Percentiles rank a stretch among this genome's conserved stretches.
These are phyloP conservation scores for Primulina huaijiensis DNA, from an alignment of 257 asterid species.

Conservation along the genomic window DNA sequence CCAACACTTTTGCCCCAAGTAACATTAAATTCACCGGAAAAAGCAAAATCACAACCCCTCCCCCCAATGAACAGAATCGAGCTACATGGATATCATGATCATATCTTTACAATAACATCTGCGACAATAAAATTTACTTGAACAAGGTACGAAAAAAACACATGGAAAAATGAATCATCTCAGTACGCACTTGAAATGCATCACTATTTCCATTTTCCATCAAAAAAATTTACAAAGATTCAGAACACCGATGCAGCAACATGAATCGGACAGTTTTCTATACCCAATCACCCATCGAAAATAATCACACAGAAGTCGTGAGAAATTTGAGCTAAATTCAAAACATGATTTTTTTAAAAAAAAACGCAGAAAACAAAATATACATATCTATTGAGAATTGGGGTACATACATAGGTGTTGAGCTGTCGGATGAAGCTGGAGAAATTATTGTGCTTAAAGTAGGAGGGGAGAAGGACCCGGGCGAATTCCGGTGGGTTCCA, in stretches of 20 bases:
- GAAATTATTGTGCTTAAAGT: slow-evolving; percentile 85
- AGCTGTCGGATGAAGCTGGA: slow-evolving; percentile 97
- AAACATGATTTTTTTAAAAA: too few species aligned
- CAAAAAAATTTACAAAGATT: too few species aligned
- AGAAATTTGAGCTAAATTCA: background rate
- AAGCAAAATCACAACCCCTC: background rate
- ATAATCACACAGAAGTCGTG: background rate
- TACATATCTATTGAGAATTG: background rate
- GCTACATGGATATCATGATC: background rate
- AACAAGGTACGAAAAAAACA: too few species aligned
- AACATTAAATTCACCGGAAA: too few species aligned
- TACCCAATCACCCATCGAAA: background rate
- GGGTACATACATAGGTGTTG: slow-evolving; percentile 70
- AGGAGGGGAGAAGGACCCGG: slow-evolving; percentile 72
- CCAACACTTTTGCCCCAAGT: background rate
- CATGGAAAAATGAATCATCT: too few species aligned
- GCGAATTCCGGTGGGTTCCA: slow-evolving; percentile 95
- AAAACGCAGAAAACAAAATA: background rate
- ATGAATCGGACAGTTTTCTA: background rate
- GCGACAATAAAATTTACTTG: too few species aligned
- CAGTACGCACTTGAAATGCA: too few species aligned
- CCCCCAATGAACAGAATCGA: background rate
- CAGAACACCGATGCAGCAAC: background rate
- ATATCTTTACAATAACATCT: background rate
- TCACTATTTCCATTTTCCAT: too few species aligned